phyloP scores from a whole-genome alignment of 352 stramenopile genomes.

The Phytophthora tubulina region DNA sequence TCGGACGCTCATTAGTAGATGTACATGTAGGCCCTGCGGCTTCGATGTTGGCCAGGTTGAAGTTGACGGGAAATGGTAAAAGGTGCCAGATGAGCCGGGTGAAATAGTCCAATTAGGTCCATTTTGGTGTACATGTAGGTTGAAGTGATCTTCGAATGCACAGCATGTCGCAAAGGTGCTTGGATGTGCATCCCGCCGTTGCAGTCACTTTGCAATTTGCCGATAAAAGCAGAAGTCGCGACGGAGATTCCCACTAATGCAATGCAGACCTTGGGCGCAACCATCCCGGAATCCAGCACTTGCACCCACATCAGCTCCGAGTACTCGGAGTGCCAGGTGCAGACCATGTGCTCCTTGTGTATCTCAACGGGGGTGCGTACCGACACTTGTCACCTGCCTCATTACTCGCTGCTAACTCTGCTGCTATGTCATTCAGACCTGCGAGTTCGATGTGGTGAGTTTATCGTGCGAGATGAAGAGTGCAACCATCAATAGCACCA shows the following conservation, averaged over 20 bases:
- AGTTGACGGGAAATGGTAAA: too few species aligned
- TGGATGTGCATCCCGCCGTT: neutral
- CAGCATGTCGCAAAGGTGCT: conserved; percentile 6
- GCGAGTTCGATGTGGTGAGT: conserved; percentile 43
- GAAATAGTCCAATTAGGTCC: too few species aligned
- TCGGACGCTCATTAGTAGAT: too few species aligned
- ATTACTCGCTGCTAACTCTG: neutral
- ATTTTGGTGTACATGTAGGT: too few species aligned
- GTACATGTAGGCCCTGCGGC: too few species aligned
- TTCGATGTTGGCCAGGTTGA: too few species aligned
- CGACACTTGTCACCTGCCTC: neutral
- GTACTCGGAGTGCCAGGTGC: conserved; percentile 47
- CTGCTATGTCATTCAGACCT: conserved; percentile 30
- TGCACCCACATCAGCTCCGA: conserved; percentile 44
- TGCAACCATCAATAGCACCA: conserved; percentile 11
- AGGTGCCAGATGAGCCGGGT: too few species aligned
- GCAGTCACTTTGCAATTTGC: conserved; percentile 1
- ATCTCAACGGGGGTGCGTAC: conserved; percentile 40
- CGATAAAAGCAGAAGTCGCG: neutral
- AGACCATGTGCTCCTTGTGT: conserved; percentile 50
- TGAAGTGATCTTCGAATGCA: too few species aligned
- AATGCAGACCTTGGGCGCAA: conserved; percentile 4
- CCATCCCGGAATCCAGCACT: conserved; percentile 17
- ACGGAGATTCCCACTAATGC: neutral
- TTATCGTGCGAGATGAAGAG: conserved; percentile 36